Evolutionary conservation across 768 basidiomycete species (phyloP).

Genomic region (Kwoniella sp.): DNA sequence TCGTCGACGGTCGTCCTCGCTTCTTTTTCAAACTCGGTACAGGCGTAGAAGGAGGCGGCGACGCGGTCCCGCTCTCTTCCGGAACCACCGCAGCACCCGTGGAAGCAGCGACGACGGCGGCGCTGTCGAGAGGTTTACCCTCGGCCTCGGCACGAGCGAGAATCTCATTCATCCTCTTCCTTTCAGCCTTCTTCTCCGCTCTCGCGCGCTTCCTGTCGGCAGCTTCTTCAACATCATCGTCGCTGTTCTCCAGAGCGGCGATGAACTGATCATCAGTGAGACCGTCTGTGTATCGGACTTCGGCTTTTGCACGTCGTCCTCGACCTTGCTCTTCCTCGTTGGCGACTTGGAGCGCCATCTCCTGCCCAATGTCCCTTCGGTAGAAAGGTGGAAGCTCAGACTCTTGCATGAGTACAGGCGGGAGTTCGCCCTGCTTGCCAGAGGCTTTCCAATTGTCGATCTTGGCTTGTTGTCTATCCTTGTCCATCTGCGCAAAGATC

Average conservation of each 20-base stretch:
- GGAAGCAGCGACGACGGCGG: constrained; percentile 10
- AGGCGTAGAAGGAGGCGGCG: constrained; percentile 7
- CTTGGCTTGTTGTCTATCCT: constrained; percentile 71
- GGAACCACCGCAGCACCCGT: constrained; percentile 62
- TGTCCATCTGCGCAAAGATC: constrained; percentile 81
- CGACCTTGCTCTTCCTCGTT: constrained; percentile 68
- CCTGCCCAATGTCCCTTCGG: constrained; percentile 62
- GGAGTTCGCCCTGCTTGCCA: constrained; percentile 73
- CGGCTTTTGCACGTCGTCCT: constrained; percentile 77
- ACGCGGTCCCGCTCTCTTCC: constrained; percentile 1
- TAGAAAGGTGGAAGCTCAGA: constrained; percentile 93
- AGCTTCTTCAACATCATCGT: constrained; percentile 53
- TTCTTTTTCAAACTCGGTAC: constrained; percentile 27
- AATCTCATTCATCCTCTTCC: constrained; percentile 38
- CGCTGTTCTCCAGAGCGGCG: constrained; percentile 58
- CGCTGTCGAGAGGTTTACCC: constrained; percentile 61
- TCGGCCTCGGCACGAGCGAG: constrained; percentile 43
- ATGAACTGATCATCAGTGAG: constrained; percentile 93
- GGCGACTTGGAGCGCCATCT: constrained; percentile 59
- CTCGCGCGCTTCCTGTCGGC: constrained; percentile 39
- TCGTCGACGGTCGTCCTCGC: constrained; percentile 40
- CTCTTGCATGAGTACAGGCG: constrained; percentile 74
- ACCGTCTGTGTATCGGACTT: constrained; percentile 91
- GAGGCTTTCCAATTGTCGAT: constrained; percentile 69
- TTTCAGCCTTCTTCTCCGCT: constrained; percentile 32